Percentiles rank a stretch among this genome's conserved stretches.
These are phyloP conservation scores for Sclerotinia glacialis DNA, from an alignment of 2,329 filamentous ascomycete species.

Conservation along the genomic window DNA sequence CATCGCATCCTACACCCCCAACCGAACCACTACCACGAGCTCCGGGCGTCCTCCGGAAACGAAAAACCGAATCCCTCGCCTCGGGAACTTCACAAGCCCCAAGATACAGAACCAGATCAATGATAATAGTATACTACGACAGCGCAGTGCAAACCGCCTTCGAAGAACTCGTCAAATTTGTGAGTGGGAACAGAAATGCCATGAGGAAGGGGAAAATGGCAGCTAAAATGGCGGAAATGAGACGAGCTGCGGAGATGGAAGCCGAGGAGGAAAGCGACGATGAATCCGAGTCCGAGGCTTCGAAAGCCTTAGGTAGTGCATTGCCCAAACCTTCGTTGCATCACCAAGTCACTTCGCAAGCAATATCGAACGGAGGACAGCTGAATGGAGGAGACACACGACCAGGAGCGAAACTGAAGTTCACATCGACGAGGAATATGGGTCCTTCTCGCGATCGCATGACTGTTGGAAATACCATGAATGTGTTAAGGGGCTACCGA, in stretches of 20 bases:
- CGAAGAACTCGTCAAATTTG: constrained; percentile 76
- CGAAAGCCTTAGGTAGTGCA: constrained; percentile 5
- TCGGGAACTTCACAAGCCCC: constrained; percentile 35
- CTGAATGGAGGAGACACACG: constrained; percentile 29
- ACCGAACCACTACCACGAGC: constrained; percentile 24
- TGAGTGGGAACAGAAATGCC: constrained; percentile 76
- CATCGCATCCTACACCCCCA: constrained; percentile 29
- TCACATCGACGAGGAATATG: constrained; percentile 43
- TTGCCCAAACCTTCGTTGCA: constrained; percentile 2
- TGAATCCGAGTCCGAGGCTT: constrained; percentile 30
- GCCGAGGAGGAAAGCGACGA: constrained; percentile 46
- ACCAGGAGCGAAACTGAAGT: constrained; percentile 41
- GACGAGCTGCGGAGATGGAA: constrained; percentile 57
- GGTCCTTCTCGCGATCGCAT: constrained; percentile 36
- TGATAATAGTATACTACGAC: constrained; percentile 91
- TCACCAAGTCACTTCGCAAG: constrained; percentile 13
- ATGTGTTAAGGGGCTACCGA: constrained; percentile 32
- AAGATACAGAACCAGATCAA: constrained; percentile 64
- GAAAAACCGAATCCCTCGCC: constrained; percentile 39
- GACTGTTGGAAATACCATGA: constrained; percentile 27
- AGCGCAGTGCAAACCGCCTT: constrained; percentile 80
- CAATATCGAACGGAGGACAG: constrained; percentile 32
- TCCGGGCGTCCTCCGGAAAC: constrained; percentile 33
- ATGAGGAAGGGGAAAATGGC: constrained; percentile 88
- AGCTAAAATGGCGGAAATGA: constrained; percentile 66